Conservation (phyloP, 169 alveolate species). For the Cryptosporidium viatorum region DNA sequence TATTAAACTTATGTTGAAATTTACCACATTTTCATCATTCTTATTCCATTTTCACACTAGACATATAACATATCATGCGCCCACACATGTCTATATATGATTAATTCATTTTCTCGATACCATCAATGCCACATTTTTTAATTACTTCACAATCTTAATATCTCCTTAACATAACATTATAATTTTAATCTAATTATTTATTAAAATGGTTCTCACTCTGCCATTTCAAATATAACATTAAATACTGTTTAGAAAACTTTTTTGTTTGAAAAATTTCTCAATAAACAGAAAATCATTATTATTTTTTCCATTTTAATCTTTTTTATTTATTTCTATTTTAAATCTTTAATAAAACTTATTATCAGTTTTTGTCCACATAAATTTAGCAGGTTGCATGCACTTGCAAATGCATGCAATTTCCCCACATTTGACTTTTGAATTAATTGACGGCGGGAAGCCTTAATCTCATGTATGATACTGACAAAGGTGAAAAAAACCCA, state of each 20-base stretch:
- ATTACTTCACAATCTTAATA: too few relatives aligned
- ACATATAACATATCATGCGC: not conserved
- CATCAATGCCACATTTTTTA: not conserved
- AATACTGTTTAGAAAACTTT: not conserved
- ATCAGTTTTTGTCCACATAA: not conserved
- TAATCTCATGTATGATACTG: too few relatives aligned
- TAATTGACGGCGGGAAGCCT: too few relatives aligned
- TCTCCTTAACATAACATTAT: too few relatives aligned
- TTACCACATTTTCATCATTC: not conserved
- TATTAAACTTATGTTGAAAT: not conserved
- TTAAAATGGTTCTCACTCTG: not conserved
- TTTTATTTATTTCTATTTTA: not conserved
- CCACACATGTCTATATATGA: slow-evolving; percentile 21
- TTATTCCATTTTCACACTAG: slow-evolving; percentile 17
- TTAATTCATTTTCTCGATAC: slow-evolving; percentile 10
- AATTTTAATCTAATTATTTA: too few relatives aligned
- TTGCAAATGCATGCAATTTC: not conserved
- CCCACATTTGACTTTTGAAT: not conserved
- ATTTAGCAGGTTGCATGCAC: not conserved
- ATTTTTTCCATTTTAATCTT: too few relatives aligned
- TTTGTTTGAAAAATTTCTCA: not conserved
- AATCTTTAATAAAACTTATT: not conserved
- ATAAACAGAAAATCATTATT: too few relatives aligned
- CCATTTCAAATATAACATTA: too few relatives aligned
- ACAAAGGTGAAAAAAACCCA: not conserved